Conservation (phyloP, 2,329 filamentous ascomycete genomes). For the Nothomitra cinnamomea region DNA sequence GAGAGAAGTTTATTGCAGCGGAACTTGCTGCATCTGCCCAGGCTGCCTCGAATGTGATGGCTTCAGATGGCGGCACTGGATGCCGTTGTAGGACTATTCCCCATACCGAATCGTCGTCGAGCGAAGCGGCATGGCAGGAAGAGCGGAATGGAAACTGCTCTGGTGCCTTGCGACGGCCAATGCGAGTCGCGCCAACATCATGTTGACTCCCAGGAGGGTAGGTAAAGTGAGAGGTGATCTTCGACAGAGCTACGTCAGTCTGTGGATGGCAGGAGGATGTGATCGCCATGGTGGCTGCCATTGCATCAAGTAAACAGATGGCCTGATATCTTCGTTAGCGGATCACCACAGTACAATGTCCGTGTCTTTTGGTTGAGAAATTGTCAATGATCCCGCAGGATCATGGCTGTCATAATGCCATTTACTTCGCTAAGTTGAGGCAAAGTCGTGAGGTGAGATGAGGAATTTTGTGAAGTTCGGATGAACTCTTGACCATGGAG, state of each 20-base stretch:
- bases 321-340: too few relatives aligned
- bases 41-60: background rate
- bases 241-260: background rate
- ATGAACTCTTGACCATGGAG: too few relatives aligned
- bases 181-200: conserved; percentile 1
- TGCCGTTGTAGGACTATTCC: background rate
- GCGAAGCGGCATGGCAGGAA: background rate
- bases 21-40: background rate
- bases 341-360: too few relatives aligned
- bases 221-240: background rate
- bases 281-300: background rate
- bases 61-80: background rate
- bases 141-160: background rate
- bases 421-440: too few relatives aligned
- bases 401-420: too few relatives aligned
- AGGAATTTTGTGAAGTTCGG: too few relatives aligned
- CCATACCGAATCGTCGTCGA: background rate
- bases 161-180: background rate
- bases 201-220: background rate
- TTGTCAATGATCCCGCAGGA: too few relatives aligned
- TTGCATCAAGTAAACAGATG: background rate
- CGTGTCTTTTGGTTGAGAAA: too few relatives aligned
- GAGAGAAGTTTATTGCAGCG: background rate
- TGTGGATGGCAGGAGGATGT: background rate
- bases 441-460: too few relatives aligned